These are phyloP conservation scores for Cubamyces lactineus DNA, from an alignment of 768 basidiomycete species.

Conservation along the genomic window DNA sequence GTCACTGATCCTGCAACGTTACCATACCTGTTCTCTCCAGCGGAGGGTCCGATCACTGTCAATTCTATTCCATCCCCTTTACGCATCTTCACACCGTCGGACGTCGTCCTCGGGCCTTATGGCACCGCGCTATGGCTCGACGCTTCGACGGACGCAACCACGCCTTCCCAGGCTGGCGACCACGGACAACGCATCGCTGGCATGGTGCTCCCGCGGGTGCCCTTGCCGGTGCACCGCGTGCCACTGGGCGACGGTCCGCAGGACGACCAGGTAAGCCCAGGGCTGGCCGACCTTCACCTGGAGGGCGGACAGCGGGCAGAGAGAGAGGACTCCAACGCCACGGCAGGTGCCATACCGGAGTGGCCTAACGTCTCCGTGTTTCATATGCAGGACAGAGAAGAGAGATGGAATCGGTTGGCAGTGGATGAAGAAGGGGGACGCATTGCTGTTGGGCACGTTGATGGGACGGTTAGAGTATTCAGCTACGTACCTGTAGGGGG, in stretches of 20 bases:
- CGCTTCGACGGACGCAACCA: constrained; percentile 52
- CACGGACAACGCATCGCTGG: constrained; percentile 65
- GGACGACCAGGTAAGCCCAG: constrained; percentile 16
- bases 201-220: constrained; percentile 28
- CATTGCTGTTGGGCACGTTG: constrained; percentile 39
- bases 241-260: background rate
- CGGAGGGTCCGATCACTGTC: constrained; percentile 21
- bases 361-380: constrained; percentile 47
- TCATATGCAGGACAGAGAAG: constrained; percentile 46
- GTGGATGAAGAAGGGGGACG: constrained; percentile 43
- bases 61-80: constrained; percentile 40
- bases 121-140: constrained; percentile 74
- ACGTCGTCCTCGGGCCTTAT: constrained; percentile 56
- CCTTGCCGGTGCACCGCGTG: background rate
- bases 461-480: constrained; percentile 54
- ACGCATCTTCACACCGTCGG: constrained; percentile 56
- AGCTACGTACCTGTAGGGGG: constrained; percentile 41
- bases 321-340: background rate
- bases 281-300: constrained; percentile 5
- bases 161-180: constrained; percentile 34
- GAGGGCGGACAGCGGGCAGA: background rate
- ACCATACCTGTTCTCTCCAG: constrained; percentile 23
- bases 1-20: constrained; percentile 1
- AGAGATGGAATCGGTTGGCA: constrained; percentile 51
- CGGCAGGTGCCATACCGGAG: constrained; percentile 15